Evolutionary conservation across 257 asterid genomes (phyloP), one percentile per base, ranked within the genome.

Genomic region (Solanum pennellii): DNA sequence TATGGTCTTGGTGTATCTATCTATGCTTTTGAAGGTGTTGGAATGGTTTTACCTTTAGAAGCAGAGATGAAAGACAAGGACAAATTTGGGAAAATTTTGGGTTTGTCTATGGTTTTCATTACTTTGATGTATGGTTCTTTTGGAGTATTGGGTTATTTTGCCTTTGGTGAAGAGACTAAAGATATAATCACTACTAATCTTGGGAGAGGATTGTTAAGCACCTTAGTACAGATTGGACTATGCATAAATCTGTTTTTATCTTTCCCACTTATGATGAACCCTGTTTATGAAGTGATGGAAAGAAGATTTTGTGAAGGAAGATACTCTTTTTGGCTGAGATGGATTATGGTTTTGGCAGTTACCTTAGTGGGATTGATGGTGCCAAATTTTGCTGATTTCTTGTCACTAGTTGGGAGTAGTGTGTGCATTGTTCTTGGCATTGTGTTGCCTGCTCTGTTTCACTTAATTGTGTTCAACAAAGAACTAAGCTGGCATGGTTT

Each of bases 11-110:
- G 86, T 13, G 86, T 83, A 12, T 65, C 86, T 83, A 75, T 83
- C 18, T 83, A 62, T 83, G 86, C 77, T 44, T 83, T 83, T 83
- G 86, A 83, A 83, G 86, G 86, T 39, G 75, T 83, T 35, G 86
- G 86, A 23, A 83, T 83, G 86, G 86, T 83, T n/a, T 62, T 83
- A 68, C 86, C 87, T 35, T 62, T 84, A 29, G 87, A 84, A 84
- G 37, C 87, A 37, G 87, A 84, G 77, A 65, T 84, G 79, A 84
- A 44, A 68, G 87, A 84, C 12, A 84, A 65, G 77, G 62, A n/a
- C 9, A 84, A 84, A 84, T 84, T 83, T 62, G 87, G 87, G 41
- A 84, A 59, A 25, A 68, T 84, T 20, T 65, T 84, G 87, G 79
- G 76, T 6, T 84, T 65, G 59, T 83, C 59, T 9, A 37, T 84